Evolutionary conservation across 2,329 filamentous ascomycete species (phyloP).

Genomic region (Tolypocladium amazonense): DNA sequence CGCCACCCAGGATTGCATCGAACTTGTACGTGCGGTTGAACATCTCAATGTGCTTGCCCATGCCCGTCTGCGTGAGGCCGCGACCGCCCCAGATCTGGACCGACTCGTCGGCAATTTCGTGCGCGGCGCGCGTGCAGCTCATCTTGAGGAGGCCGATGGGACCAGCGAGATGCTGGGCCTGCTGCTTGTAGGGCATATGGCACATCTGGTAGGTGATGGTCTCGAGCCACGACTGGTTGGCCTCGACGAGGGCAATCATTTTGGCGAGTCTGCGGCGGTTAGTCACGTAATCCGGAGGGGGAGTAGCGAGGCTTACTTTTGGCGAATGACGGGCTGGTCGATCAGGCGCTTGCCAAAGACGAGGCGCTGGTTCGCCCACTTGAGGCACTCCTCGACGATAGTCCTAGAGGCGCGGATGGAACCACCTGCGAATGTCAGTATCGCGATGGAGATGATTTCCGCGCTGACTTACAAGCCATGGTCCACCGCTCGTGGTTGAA

Average conservation of each 20-base stretch:
- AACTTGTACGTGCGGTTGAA: slow-evolving; percentile 82
- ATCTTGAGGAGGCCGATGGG: slow-evolving; percentile 78
- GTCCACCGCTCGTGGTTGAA: slow-evolving; percentile 83
- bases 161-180: slow-evolving; percentile 64
- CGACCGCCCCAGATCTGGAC: slow-evolving; percentile 81
- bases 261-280: slow-evolving; percentile 52
- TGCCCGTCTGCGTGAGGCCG: slow-evolving; percentile 68
- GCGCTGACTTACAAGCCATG: slow-evolving; percentile 48
- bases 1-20: slow-evolving; percentile 66
- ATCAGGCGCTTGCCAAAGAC: slow-evolving; percentile 77
- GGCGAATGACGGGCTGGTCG: slow-evolving; percentile 71
- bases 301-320: slow-evolving; percentile 47
- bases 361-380: slow-evolving; percentile 79
- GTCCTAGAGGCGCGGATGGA: slow-evolving; percentile 55
- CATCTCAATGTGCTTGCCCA: slow-evolving; percentile 75
- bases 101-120: slow-evolving; percentile 75
- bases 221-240: slow-evolving; percentile 81
- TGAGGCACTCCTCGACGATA: slow-evolving; percentile 73
- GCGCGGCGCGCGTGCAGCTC: slow-evolving; percentile 62
- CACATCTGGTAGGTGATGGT: slow-evolving; percentile 81
- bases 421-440: slow-evolving; percentile 24
- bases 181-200: slow-evolving; percentile 70
- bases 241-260: slow-evolving; percentile 74
- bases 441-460: not conserved
- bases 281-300: not conserved